Percentiles rank a stretch among this genome's conserved stretches.
These are phyloP conservation scores for Cudoniella acicularis DNA, from an alignment of 495 filamentous ascomycete species.

Conservation along the genomic window DNA sequence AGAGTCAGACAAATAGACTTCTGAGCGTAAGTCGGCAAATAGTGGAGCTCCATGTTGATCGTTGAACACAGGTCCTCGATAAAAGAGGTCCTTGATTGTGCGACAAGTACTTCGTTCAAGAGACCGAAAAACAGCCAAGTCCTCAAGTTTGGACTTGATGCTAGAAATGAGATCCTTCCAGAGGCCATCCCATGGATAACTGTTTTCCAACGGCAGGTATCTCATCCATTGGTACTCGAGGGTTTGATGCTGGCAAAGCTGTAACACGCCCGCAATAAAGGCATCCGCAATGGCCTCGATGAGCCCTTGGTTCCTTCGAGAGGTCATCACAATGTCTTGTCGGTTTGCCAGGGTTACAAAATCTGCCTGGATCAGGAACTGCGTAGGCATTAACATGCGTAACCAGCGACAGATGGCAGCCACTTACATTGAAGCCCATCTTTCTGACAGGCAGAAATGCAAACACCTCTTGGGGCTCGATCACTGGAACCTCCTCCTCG, in stretches of 20 bases:
- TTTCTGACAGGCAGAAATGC: constrained; percentile 8
- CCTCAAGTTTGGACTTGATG: constrained; percentile 12
- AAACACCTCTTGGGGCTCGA: constrained; percentile 6
- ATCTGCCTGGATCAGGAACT: constrained; percentile 19
- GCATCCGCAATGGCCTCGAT: constrained; percentile 19
- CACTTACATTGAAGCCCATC: constrained; percentile 9
- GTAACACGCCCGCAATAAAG: constrained; percentile 24
- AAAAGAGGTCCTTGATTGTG: not conserved
- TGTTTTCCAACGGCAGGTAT: constrained; percentile 22
- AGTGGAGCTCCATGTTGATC: constrained; percentile 21
- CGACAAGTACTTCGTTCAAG: not conserved
- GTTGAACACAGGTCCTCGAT: not conserved
- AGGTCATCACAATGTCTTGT: constrained; percentile 13
- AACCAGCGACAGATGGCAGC: not conserved
- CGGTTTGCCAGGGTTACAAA: not conserved
- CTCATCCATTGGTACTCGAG: constrained; percentile 27
- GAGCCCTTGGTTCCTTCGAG: constrained; percentile 20
- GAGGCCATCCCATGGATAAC: constrained; percentile 7
- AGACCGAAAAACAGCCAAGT: not conserved
- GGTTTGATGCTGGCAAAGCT: constrained; percentile 23
- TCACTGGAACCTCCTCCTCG: constrained; percentile 2
- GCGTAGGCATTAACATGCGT: constrained; percentile 5
- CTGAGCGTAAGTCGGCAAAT: constrained; percentile 11
- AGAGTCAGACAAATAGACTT: constrained; percentile 17
- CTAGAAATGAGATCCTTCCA: constrained; percentile 18